Base-by-base conservation (phyloP, 1,139 yeast species). In the Trichomonascaceae sp. region DNA sequence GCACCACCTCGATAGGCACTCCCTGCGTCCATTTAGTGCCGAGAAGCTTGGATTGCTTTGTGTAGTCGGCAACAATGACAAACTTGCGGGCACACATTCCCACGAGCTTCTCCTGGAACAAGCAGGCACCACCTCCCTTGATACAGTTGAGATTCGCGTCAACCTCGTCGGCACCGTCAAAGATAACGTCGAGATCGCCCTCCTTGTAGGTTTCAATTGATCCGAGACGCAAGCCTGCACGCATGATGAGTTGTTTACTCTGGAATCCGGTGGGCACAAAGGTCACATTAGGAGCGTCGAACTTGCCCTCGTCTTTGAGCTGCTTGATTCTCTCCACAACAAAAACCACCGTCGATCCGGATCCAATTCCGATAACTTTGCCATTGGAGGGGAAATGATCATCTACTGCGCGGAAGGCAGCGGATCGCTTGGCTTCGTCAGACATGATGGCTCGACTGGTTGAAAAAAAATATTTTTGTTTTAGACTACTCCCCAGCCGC, bases 101-200 rank as follows among this genome's bases (percentile, higher is more conserved):
- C 13, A 92, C 95, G 37, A 92, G 67, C 60, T 92, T 92, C 57
- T 92, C 99, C 61, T 89, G 98, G 64, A 92, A 79, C 43, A 85
- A 66, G 59, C 99, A 92, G 2, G 96, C 99, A 27, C 99, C 99
- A 32, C 99, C 99, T 43, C 99, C 99, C 60, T 92, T 92, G 57
- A 92, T 92, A 50, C 89, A 74, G 52, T 85, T 82, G 48, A 89
- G 67, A 14, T 67, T 52, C 5, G 71, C 53, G 54, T 89, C 98
- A 37, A 87, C 92, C 57, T 92, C 99, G 59, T 92, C 99, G 5
- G 98, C 98, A 29, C 99, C 99, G 57, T 92, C 99, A 54, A 92
- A 89, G 3, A 95, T 95, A 47, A 89, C 74, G 53, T 89, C 98
- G 29, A 92, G 62, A 22, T 69, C 67, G 9, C 60, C 60, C 13